These are phyloP conservation scores for Verticillium albo-atrum DNA, from an alignment of 2,329 filamentous ascomycete genomes.

Conservation along the genomic window DNA sequence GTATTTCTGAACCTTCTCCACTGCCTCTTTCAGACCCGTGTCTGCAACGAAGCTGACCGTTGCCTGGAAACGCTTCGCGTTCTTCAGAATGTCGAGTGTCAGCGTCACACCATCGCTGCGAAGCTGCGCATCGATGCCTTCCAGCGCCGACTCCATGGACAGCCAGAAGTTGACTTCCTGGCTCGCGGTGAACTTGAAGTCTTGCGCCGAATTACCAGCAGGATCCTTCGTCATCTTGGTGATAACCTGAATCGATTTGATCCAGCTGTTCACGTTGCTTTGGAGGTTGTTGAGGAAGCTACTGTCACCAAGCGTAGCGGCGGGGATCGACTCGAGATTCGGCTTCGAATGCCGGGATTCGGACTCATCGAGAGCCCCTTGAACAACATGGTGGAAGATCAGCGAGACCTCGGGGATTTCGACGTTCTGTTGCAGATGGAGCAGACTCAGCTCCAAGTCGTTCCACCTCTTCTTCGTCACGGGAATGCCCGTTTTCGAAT, in stretches of 20 bases:
- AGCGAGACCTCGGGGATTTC: slow-evolving; percentile 92
- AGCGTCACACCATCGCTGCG: slow-evolving; percentile 83
- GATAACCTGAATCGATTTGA: slow-evolving; percentile 95
- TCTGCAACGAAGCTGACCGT: slow-evolving; percentile 96
- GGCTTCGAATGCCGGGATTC: slow-evolving; percentile 61
- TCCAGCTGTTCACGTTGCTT: slow-evolving; percentile 93
- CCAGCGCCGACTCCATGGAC: slow-evolving; percentile 90
- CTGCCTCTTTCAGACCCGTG: slow-evolving; percentile 91
- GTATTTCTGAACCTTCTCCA: slow-evolving; percentile 96
- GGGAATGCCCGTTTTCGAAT: slow-evolving; percentile 90
- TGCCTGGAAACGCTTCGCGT: slow-evolving; percentile 96
- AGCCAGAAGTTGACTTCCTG: slow-evolving; percentile 99
- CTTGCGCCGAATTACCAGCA: slow-evolving; percentile 50
- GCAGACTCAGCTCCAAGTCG: slow-evolving; percentile 83
- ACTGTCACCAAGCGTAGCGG: slow-evolving; percentile 77
- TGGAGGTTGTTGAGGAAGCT: slow-evolving; percentile 91
- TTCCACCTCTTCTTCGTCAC: slow-evolving; percentile 97
- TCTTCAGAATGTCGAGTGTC: slow-evolving; percentile 90
- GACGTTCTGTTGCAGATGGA: slow-evolving; percentile 94
- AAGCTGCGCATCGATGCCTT: slow-evolving; percentile 86
- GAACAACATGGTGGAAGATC: slow-evolving; percentile 83
- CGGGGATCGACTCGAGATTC: slow-evolving; percentile 72
- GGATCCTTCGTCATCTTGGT: slow-evolving; percentile 91
- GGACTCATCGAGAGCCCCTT: slow-evolving; percentile 77
- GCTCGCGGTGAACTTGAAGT: slow-evolving; percentile 64